These are phyloP conservation scores for Dissophora ornata DNA, from an alignment of 192 early-diverging fungal genomes.

Conservation along the genomic window DNA sequence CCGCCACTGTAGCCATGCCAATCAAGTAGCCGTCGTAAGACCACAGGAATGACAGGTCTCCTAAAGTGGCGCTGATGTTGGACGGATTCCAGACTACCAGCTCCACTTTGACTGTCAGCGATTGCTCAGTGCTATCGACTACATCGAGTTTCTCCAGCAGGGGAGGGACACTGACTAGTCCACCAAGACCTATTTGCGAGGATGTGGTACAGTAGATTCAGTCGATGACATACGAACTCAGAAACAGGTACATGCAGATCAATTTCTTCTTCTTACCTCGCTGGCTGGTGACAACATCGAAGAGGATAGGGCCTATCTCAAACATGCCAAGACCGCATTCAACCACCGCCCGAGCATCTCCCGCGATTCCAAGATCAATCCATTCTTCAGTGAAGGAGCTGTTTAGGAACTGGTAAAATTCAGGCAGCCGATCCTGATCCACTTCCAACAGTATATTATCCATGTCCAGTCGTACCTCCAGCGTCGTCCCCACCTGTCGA, in stretches of 20 bases:
- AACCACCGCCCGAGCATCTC: conserved; percentile 34
- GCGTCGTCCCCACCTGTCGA: conserved; percentile 19
- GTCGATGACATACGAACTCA: background rate
- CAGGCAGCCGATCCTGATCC: conserved; percentile 3
- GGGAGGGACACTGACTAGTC: conserved; percentile 24
- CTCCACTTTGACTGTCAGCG: conserved; percentile 34
- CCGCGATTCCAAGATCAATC: conserved; percentile 38
- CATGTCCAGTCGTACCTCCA: conserved; percentile 33
- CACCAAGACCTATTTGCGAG: conserved; percentile 30
- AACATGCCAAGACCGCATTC: conserved; percentile 44
- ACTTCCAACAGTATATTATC: conserved; percentile 8
- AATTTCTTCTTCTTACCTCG: conserved; percentile 21
- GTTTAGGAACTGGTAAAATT: conserved; percentile 44
- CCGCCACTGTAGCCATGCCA: conserved; percentile 37
- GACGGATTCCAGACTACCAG: conserved; percentile 45
- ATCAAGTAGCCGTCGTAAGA: conserved; percentile 22
- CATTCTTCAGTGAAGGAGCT: conserved; percentile 30
- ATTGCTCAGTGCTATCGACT: conserved; percentile 36
- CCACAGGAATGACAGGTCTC: conserved; percentile 42
- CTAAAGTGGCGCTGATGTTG: conserved; percentile 35
- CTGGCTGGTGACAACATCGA: conserved; percentile 35
- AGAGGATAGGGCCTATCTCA: conserved; percentile 46
- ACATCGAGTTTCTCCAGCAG: conserved; percentile 39
- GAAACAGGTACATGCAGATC: background rate
- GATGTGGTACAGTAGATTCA: background rate